phyloP scores from a whole-genome alignment of 305 asterid genomes.

The Striga hermonthica region DNA sequence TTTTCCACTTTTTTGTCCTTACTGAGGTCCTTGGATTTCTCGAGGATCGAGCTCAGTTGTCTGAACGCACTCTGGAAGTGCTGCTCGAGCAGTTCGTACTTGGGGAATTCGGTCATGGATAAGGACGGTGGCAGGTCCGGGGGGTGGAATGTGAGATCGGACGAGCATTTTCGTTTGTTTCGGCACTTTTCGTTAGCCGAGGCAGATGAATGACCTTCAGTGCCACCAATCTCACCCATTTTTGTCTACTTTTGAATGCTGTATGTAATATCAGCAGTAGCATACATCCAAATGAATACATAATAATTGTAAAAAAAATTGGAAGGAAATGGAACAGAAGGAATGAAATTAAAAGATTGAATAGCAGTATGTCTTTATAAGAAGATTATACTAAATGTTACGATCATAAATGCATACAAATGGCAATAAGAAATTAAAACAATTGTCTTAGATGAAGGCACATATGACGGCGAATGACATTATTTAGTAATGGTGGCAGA shows the following conservation, averaged over 20 bases:
- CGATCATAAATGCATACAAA: background rate
- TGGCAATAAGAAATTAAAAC: background rate
- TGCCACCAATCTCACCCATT: constrained; percentile 41
- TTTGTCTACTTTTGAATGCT: background rate
- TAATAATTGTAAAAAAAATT: background rate
- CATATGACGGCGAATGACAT: too few relatives aligned
- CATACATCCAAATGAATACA: constrained; percentile 22
- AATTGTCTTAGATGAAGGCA: too few relatives aligned
- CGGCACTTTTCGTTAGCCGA: constrained; percentile 41
- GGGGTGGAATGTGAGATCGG: constrained; percentile 43
- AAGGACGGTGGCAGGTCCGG: constrained; percentile 28
- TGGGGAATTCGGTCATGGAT: constrained; percentile 51
- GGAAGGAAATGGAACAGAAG: too few relatives aligned
- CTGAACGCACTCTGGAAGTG: constrained; percentile 30
- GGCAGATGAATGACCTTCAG: constrained; percentile 28
- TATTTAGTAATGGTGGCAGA: background rate
- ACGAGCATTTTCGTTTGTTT: constrained; percentile 60
- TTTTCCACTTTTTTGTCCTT: constrained; percentile 38
- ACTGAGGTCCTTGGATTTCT: constrained; percentile 28
- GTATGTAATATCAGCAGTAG: constrained; percentile 11
- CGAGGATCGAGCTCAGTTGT: constrained; percentile 37
- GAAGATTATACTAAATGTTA: background rate
- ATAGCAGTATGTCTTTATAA: constrained; percentile 12
- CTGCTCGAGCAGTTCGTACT: constrained; percentile 51
- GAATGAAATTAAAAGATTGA: background rate